These are phyloP conservation scores for Gossypium mustelinum DNA, from an alignment of 345 rosid species.

Conservation along the genomic window DNA sequence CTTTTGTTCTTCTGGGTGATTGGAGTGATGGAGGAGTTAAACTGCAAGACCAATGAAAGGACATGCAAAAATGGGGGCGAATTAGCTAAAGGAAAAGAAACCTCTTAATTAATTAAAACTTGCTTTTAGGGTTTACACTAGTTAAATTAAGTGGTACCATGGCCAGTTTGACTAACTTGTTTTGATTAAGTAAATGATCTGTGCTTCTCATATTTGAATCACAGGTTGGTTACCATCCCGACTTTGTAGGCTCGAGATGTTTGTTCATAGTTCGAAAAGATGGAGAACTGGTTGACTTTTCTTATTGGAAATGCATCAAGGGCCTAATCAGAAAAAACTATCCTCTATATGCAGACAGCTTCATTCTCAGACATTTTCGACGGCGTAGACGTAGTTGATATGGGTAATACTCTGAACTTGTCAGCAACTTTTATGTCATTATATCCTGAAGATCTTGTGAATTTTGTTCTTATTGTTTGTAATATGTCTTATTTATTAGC, in stretches of 20 bases:
- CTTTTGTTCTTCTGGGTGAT: neutral
- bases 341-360: constrained; percentile 84
- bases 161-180: constrained; percentile 1
- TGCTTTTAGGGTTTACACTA: neutral
- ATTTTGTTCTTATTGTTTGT: constrained; percentile 1
- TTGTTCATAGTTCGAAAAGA: constrained; percentile 7
- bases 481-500: constrained; percentile 13
- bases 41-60: neutral
- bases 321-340: constrained; percentile 86
- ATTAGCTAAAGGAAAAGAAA: neutral
- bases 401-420: constrained; percentile 27
- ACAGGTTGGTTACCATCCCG: constrained; percentile 8
- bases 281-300: constrained; percentile 36
- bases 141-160: neutral
- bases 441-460: neutral
- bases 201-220: constrained; percentile 10
- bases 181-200: constrained; percentile 14
- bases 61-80: neutral
- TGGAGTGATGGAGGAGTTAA: neutral
- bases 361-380: constrained; percentile 83
- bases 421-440: neutral
- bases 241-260: constrained; percentile 6
- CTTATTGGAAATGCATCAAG: constrained; percentile 97
- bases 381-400: constrained; percentile 42
- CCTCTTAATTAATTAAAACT: neutral